phyloP scores from a whole-genome alignment of 306 rosid species.

The Cicer cuneatum region DNA sequence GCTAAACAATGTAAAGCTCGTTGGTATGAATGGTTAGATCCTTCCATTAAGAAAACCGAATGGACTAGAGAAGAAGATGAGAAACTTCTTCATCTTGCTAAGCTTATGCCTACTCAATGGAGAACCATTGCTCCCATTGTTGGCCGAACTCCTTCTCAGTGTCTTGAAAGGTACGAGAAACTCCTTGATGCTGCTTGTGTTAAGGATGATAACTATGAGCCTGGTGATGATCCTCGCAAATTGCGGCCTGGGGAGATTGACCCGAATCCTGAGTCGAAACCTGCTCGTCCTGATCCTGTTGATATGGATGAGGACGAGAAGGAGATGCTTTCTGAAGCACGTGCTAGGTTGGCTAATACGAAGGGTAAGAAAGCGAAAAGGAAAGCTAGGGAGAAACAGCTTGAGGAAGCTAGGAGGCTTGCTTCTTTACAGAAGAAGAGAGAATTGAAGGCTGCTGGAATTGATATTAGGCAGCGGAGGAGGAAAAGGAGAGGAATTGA shows the following conservation, averaged over 20 bases:
- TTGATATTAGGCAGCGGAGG: conserved; percentile 83
- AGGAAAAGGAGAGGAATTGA: conserved; percentile 93
- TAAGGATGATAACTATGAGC: conserved; percentile 90
- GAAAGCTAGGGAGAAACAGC: conserved; percentile 96
- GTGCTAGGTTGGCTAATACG: conserved; percentile 92
- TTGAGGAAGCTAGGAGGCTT: conserved; percentile 96
- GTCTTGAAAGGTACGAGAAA: conserved; percentile 90
- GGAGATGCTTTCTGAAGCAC: conserved; percentile 98
- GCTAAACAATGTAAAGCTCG: conserved; percentile 98
- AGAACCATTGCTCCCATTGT: conserved; percentile 95
- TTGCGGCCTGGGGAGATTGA: conserved; percentile 96
- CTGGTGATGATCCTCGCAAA: conserved; percentile 91
- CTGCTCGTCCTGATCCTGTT: conserved; percentile 96
- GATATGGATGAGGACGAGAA: conserved; percentile 99
- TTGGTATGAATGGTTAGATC: conserved; percentile 97
- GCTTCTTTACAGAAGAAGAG: conserved; percentile 97
- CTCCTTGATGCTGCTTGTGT: conserved; percentile 95
- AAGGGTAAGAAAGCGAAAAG: conserved; percentile 94
- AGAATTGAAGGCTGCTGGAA: conserved; percentile 95
- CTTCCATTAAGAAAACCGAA: conserved; percentile 96
- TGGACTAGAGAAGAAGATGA: conserved; percentile 99
- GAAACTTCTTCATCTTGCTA: conserved; percentile 90
- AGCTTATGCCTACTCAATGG: conserved; percentile 99
- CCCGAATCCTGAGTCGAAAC: conserved; percentile 93
- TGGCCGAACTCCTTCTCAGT: conserved; percentile 93